Base-by-base conservation (phyloP, 2,329 filamentous ascomycete genomes). In the Trichoderma gracile region DNA sequence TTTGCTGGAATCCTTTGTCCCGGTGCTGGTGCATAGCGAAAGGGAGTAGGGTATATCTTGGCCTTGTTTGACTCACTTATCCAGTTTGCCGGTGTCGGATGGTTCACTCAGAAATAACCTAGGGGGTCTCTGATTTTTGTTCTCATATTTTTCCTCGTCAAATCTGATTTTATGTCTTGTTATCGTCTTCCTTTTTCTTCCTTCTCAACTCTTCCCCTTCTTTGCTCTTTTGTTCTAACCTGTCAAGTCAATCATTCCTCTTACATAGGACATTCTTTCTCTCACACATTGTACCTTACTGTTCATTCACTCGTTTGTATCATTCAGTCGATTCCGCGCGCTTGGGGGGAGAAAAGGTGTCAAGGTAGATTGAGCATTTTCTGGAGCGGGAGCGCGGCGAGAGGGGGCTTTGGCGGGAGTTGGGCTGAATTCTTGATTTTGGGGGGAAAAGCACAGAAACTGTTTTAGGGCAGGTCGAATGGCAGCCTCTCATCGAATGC, bases 1-100 rank as follows among this genome's bases (percentile, higher is more conserved):
- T 71, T 78, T 78, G 78, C 78, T 78, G 80, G 77, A 78, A 74
- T 75, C 72, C 72, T 74, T 74, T 73, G 75, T 72, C 71, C 73
- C 73, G 70, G 74, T 71, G 71, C 71, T 72, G 76, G 74, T 78
- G 77, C 77, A 79, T 79, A 79, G 77, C 77, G 77, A 77, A 75
- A 75, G 75, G 76, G 75, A 76, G 77, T 76, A 72, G 73, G 76
- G 71, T 75, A 74, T 74, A 74, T 69, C 72, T 75, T 76, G 74
- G 74, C 72, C 74, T 73, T 76, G 75, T 72, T 73, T 75, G 75
- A 73, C 67, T 71, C 68, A 69, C 70, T 69, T 71, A 69, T 72
- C 70, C 70, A 72, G 71, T 72, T 76, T 64, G 65, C 66, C 69
- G 68, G 69, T 67, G 67, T 72, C 65, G 64, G 63, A 65, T 63